These are phyloP conservation scores for Jasminum sambac DNA, from an alignment of 257 asterid species.

Conservation along the genomic window DNA sequence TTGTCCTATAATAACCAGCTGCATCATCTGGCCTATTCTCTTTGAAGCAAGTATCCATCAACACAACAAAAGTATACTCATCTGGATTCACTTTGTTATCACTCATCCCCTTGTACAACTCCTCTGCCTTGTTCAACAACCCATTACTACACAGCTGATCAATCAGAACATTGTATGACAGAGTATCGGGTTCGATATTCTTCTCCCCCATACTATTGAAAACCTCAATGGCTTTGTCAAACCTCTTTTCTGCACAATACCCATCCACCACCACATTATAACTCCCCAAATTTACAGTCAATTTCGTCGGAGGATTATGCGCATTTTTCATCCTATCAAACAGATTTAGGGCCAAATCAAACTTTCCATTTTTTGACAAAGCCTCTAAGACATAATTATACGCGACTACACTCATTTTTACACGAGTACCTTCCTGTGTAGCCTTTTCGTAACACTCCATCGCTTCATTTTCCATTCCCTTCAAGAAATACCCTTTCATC, in stretches of 20 bases:
- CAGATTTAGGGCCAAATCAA: conserved; percentile 73
- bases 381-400: conserved; percentile 78
- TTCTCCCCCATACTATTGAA: conserved; percentile 79
- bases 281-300: conserved; percentile 84
- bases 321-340: conserved; percentile 78
- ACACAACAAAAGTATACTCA: conserved; percentile 71
- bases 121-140: conserved; percentile 71
- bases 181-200: conserved; percentile 73
- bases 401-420: conserved; percentile 71
- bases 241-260: conserved; percentile 65
- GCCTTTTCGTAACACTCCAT: conserved; percentile 70
- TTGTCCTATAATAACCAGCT: conserved; percentile 64
- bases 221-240: conserved; percentile 63
- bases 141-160: conserved; percentile 76
- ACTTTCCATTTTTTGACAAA: conserved; percentile 75
- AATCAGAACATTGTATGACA: conserved; percentile 74
- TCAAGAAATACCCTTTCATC: conserved; percentile 88
- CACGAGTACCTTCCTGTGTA: conserved; percentile 47
- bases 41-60: conserved; percentile 86
- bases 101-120: conserved; percentile 69
- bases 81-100: conserved; percentile 70
- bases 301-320: conserved; percentile 73
- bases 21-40: conserved; percentile 79
- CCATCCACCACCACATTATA: conserved; percentile 82
- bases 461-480: conserved; percentile 80